Evolutionary conservation across 768 basidiomycete genomes (phyloP).

Genomic region (Antrodiella citrinella): DNA sequence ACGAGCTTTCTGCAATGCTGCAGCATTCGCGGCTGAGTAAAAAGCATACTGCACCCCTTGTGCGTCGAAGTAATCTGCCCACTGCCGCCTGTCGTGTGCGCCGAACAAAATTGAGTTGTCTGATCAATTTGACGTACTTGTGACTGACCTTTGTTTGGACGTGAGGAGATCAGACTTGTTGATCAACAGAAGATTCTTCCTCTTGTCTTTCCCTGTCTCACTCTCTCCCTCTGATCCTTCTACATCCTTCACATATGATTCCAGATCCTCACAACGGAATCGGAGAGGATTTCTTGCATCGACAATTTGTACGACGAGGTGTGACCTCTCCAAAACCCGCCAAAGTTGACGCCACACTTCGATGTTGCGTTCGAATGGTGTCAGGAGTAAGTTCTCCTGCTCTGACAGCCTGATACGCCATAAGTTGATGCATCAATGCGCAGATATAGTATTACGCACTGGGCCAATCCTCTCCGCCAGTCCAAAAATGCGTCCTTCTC

Average conservation of each 20-base stretch:
- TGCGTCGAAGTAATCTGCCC: constrained; percentile 89
- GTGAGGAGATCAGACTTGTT: constrained; percentile 96
- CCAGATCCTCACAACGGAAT: constrained; percentile 90
- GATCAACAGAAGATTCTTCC: constrained; percentile 76
- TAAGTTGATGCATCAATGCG: background rate
- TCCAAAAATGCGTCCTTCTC: constrained; percentile 89
- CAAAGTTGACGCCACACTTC: constrained; percentile 99
- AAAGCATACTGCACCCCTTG: constrained; percentile 78
- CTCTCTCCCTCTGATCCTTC: constrained; percentile 76
- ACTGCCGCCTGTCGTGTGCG: constrained; percentile 58
- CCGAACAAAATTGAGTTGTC: background rate
- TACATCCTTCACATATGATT: constrained; percentile 77
- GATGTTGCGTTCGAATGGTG: constrained; percentile 94
- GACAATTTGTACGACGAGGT: constrained; percentile 91
- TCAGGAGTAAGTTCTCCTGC: constrained; percentile 77
- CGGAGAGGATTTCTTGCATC: constrained; percentile 91
- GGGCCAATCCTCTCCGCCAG: constrained; percentile 88
- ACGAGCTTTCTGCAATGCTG: constrained; percentile 72
- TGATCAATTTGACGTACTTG: background rate
- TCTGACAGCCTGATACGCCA: constrained; percentile 64
- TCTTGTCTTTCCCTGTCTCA: constrained; percentile 64
- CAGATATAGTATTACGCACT: constrained; percentile 43
- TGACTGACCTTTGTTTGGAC: constrained; percentile 71
- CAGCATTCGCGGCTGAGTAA: constrained; percentile 86
- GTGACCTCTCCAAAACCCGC: constrained; percentile 93